Conservation (phyloP, 306 rosid species). For the Morella rubra region DNA sequence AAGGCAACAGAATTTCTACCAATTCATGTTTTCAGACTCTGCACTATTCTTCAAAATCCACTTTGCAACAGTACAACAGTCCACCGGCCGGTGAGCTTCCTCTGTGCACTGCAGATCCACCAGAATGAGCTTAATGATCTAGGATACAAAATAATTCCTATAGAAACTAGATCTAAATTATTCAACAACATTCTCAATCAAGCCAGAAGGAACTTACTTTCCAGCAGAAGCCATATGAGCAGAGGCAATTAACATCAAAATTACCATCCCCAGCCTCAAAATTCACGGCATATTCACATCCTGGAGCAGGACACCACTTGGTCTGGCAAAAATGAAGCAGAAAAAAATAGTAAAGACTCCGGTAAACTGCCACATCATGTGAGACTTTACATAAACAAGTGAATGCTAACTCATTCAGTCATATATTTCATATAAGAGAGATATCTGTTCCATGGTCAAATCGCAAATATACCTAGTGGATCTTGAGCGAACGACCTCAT, state of each 20-base stretch:
- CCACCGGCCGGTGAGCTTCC: conserved; percentile 91
- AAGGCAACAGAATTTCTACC: conserved; percentile 35
- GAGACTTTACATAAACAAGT: no score
- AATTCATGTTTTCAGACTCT: conserved; percentile 75
- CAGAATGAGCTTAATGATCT: conserved; percentile 18
- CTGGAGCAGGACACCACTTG: conserved; percentile 94
- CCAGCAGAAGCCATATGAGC: conserved; percentile 79
- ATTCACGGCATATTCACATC: conserved; percentile 66
- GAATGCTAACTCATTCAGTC: not conserved
- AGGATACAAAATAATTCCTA: conserved; percentile 5
- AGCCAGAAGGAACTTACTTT: conserved; percentile 39
- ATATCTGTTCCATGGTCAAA: not conserved
- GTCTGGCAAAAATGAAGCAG: conserved; percentile 41
- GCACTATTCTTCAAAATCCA: conserved; percentile 74
- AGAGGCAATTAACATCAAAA: conserved; percentile 67
- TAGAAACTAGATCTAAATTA: not conserved
- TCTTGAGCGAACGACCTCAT: not conserved
- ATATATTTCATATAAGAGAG: not conserved
- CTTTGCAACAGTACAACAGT: conserved; percentile 66
- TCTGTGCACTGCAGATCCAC: conserved; percentile 52
- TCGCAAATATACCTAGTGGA: not conserved
- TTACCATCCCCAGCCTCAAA: conserved; percentile 56
- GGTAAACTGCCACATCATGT: not conserved
- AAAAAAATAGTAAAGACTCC: conserved; percentile 16
- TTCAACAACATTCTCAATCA: conserved; percentile 17